A percentile compares a stretch with the other conserved stretches of the same genome.
Evolutionary conservation across 768 basidiomycete species (phyloP).

Genomic region (Tubosaeta sp.): DNA sequence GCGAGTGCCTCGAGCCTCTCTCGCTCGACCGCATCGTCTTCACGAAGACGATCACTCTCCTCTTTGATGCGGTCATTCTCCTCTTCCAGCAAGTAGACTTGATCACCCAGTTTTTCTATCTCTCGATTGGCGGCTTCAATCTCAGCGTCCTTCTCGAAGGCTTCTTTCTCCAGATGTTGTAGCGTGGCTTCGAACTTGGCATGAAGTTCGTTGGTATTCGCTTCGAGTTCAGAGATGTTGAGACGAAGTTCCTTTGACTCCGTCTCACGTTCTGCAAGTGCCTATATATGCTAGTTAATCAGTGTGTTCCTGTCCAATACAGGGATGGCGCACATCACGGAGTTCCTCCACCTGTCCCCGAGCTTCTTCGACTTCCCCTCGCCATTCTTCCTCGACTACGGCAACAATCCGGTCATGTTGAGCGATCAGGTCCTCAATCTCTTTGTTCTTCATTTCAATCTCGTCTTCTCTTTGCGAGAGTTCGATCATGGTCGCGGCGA

Average conservation of each 20-base stretch:
- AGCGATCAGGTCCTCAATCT: conserved; percentile 72
- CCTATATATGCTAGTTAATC: conserved; percentile 36
- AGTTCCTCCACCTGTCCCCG: conserved; percentile 77
- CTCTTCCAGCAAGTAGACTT: conserved; percentile 82
- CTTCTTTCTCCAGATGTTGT: conserved; percentile 71
- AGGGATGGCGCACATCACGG: conserved; percentile 49
- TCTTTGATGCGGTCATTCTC: conserved; percentile 75
- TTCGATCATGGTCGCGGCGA: conserved; percentile 78
- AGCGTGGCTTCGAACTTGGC: conserved; percentile 71
- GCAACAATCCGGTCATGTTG: conserved; percentile 73
- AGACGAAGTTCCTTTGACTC: conserved; percentile 74
- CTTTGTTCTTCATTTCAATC: conserved; percentile 68
- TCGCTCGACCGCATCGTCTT: conserved; percentile 70
- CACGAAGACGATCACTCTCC: conserved; percentile 59
- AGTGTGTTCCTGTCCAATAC: background rate
- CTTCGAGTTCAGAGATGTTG: conserved; percentile 71
- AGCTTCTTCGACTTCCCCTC: conserved; percentile 81
- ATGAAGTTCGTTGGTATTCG: conserved; percentile 64
- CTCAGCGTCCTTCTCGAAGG: conserved; percentile 76
- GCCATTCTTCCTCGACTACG: conserved; percentile 80
- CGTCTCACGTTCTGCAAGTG: conserved; percentile 72
- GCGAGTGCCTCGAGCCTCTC: conserved; percentile 65
- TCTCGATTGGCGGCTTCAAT: conserved; percentile 69
- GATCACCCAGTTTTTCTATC: conserved; percentile 75
- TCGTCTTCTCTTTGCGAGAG: conserved; percentile 87